phyloP scores from a whole-genome alignment of 331 rosid genomes.

The Malus hybrid region DNA sequence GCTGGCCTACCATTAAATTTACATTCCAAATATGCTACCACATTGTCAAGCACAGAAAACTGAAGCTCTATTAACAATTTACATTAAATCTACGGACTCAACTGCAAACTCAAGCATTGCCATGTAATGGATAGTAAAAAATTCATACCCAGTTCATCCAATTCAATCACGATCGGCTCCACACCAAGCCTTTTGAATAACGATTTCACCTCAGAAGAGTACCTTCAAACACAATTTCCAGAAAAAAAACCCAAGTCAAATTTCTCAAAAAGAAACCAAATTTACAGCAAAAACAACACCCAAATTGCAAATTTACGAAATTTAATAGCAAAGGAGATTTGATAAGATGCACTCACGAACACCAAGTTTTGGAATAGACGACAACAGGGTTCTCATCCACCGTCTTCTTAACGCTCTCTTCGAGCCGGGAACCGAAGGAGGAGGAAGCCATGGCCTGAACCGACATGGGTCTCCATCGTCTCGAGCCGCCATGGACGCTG shows the following conservation, averaged over 20 bases:
- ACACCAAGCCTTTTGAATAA: slow-evolving; percentile 68
- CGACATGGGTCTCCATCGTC: slow-evolving; percentile 17
- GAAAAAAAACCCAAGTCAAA: not conserved
- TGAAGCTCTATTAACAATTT: not conserved
- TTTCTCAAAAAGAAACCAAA: not conserved
- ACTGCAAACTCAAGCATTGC: not conserved
- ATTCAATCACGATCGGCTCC: slow-evolving; percentile 67
- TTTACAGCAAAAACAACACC: not conserved
- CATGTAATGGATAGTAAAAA: not conserved
- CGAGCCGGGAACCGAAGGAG: slow-evolving; percentile 91
- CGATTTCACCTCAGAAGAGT: slow-evolving; percentile 80
- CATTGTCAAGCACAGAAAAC: not conserved
- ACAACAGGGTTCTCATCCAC: slow-evolving; percentile 61
- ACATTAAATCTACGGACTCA: not conserved
- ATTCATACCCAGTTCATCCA: slow-evolving; percentile 78
- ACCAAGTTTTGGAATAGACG: slow-evolving; percentile 92
- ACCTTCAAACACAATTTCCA: slow-evolving; percentile 30
- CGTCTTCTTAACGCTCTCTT: slow-evolving; percentile 76
- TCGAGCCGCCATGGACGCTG: slow-evolving; percentile 16
- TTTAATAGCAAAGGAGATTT: not conserved
- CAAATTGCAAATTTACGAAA: not conserved
- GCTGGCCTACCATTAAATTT: not conserved
- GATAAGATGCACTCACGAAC: slow-evolving; percentile 56
- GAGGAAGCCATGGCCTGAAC: slow-evolving; percentile 67
- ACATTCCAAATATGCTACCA: not conserved